phyloP scores from a whole-genome alignment of 768 basidiomycete genomes.

The Trametes elegans region DNA sequence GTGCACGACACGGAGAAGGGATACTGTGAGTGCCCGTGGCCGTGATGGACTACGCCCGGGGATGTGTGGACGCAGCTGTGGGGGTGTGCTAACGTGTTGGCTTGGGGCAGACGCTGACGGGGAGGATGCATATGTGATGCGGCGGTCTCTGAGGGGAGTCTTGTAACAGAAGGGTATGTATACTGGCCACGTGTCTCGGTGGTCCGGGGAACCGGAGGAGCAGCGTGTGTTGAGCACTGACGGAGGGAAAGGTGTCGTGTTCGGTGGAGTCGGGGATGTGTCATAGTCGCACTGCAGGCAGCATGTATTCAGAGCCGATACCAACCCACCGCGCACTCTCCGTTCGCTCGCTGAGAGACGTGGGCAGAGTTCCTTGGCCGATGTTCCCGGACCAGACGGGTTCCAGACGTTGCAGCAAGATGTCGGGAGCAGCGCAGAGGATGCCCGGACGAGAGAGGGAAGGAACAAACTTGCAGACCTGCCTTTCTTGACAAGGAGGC shows the following conservation, averaged over 20 bases:
- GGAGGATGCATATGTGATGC: slow-evolving; percentile 93
- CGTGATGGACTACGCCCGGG: neutral
- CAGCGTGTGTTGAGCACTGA: too few species aligned
- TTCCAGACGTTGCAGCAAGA: neutral
- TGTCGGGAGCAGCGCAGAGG: neutral
- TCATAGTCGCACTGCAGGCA: too few species aligned
- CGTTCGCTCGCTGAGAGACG: too few species aligned
- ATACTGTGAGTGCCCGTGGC: slow-evolving; percentile 62
- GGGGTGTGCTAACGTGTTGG: neutral
- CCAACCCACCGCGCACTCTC: too few species aligned
- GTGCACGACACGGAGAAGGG: slow-evolving; percentile 77
- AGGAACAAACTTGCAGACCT: neutral
- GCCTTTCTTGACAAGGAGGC: neutral
- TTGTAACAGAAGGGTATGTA: neutral
- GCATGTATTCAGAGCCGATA: too few species aligned
- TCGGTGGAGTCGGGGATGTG: too few species aligned
- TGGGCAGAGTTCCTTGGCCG: too few species aligned
- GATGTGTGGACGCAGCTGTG: slow-evolving; percentile 16
- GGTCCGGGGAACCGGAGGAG: too few species aligned
- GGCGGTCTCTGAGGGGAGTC: slow-evolving; percentile 48
- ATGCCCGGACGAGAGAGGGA: neutral
- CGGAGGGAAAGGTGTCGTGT: too few species aligned
- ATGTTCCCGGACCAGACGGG: neutral
- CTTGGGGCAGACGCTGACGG: slow-evolving; percentile 90
- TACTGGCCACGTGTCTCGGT: too few species aligned